These are phyloP conservation scores for Agaricus blazei DNA, from an alignment of 768 basidiomycete species.

Conservation along the genomic window DNA sequence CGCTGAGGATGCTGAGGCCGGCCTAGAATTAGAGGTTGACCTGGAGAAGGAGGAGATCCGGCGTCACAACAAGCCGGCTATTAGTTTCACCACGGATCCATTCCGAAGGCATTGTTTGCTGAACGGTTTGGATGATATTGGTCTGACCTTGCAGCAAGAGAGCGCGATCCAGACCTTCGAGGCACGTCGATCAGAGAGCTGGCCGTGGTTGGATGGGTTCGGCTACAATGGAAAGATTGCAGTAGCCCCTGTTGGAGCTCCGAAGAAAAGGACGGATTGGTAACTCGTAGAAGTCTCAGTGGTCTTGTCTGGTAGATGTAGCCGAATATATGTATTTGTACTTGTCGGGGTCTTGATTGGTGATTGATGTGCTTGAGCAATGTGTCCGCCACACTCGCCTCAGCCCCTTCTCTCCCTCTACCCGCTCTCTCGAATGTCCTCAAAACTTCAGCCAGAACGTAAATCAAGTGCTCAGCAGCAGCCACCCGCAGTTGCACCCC, in stretches of 20 bases:
- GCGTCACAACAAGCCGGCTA: conserved; percentile 59
- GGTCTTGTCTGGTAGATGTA: background rate
- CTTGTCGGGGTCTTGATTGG: background rate
- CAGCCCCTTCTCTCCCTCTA: background rate
- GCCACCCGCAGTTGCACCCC: background rate
- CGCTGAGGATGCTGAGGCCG: conserved; percentile 71
- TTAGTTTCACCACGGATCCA: conserved; percentile 77
- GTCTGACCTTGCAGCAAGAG: conserved; percentile 82
- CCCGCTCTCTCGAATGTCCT: conserved; percentile 7
- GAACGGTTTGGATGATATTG: conserved; percentile 96
- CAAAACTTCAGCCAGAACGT: conserved; percentile 4
- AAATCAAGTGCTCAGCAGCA: background rate
- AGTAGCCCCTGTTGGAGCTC: conserved; percentile 31
- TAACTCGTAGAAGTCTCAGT: conserved; percentile 23
- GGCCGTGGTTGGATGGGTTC: conserved; percentile 98
- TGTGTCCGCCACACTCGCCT: background rate
- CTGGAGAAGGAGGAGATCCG: conserved; percentile 78
- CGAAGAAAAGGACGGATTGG: conserved; percentile 66
- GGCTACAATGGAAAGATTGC: conserved; percentile 85
- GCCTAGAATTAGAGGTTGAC: conserved; percentile 77
- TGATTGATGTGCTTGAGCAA: background rate
- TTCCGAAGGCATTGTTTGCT: conserved; percentile 93
- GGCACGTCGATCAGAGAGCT: conserved; percentile 62
- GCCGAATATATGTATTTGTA: background rate
- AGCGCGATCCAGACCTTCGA: conserved; percentile 77